phyloP scores from a whole-genome alignment of 1,139 yeast species.

The Magnusiomyces suaveolens region DNA sequence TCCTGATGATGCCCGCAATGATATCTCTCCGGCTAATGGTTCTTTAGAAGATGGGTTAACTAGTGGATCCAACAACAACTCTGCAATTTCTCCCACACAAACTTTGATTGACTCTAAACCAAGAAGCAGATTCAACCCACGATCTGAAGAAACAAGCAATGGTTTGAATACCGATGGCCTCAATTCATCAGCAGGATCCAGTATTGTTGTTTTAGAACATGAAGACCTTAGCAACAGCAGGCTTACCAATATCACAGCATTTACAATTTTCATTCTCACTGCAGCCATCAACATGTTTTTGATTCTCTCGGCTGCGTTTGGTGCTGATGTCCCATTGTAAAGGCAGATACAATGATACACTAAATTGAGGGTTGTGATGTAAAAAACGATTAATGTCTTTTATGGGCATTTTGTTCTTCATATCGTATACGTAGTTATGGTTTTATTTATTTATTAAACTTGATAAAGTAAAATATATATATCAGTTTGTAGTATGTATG shows the following conservation, averaged over 20 bases:
- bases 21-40: not conserved
- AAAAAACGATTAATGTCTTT: not conserved
- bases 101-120: not conserved
- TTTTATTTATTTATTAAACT: too few species aligned
- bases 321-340: conserved; percentile 54
- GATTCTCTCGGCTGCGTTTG: conserved; percentile 53
- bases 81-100: not conserved
- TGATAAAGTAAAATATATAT: too few species aligned
- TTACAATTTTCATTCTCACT: conserved; percentile 61
- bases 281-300: conserved; percentile 65
- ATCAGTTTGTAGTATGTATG: too few species aligned
- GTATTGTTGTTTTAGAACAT: conserved; percentile 16
- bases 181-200: not conserved
- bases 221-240: conserved; percentile 61
- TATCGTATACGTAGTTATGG: too few species aligned
- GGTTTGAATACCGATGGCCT: not conserved
- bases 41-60: not conserved
- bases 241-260: conserved; percentile 45
- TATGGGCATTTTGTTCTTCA: too few species aligned
- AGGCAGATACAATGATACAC: not conserved
- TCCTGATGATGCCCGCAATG: not conserved
- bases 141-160: too few species aligned
- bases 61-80: not conserved
- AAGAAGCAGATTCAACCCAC: not conserved
- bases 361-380: not conserved